Conservation (phyloP, 768 basidiomycete species). For the Ramaria sp. region DNA sequence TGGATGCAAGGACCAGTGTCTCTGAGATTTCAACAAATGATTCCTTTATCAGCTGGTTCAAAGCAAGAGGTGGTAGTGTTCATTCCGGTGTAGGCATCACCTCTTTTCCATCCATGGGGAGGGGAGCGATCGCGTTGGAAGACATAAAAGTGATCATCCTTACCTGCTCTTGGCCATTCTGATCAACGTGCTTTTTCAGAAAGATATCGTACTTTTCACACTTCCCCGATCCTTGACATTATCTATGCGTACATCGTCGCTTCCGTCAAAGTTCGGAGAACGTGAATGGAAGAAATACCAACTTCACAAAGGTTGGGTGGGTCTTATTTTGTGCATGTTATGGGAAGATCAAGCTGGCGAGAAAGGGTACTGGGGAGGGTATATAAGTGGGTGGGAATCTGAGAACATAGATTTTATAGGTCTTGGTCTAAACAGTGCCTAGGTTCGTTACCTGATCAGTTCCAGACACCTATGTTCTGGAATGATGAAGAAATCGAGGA, state of each 20-base stretch:
- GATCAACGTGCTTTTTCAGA: conserved; percentile 27
- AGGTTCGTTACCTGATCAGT: conserved; percentile 60
- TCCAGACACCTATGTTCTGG: conserved; percentile 97
- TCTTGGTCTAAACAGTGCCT: background rate
- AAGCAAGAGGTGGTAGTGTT: conserved; percentile 35
- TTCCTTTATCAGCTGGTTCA: conserved; percentile 50
- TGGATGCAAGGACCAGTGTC: background rate
- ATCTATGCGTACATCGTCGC: conserved; percentile 62
- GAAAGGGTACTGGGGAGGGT: conserved; percentile 57
- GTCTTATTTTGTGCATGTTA: conserved; percentile 90
- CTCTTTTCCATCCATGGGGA: conserved; percentile 44
- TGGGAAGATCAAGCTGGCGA: conserved; percentile 70
- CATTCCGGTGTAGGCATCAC: conserved; percentile 32
- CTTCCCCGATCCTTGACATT: conserved; percentile 72
- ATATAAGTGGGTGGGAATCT: conserved; percentile 43
- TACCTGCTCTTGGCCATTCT: background rate
- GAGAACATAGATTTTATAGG: background rate
- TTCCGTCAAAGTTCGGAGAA: conserved; percentile 48
- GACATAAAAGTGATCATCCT: conserved; percentile 49
- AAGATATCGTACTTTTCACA: conserved; percentile 66
- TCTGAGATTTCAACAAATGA: background rate
- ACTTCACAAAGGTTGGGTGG: conserved; percentile 71
- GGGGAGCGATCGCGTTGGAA: conserved; percentile 62
- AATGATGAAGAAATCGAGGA: conserved; percentile 55
- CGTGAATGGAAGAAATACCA: conserved; percentile 50